A percentile compares a stretch with the other conserved stretches of the same genome.
Evolutionary conservation across 2,329 filamentous ascomycete genomes (phyloP).

Genomic region (Sclerotinia nivalis): DNA sequence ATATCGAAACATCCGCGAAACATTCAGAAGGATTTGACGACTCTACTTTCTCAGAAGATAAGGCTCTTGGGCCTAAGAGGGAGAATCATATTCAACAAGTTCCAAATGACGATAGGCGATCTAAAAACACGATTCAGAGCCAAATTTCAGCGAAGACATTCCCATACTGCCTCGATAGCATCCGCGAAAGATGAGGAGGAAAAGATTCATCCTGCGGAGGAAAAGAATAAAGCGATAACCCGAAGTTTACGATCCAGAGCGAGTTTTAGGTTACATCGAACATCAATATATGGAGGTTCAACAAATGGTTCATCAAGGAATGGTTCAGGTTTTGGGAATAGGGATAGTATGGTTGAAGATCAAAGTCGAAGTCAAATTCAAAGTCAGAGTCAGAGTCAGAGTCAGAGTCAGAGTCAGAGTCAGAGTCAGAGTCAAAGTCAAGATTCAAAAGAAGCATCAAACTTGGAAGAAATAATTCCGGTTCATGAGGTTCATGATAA

Average conservation of each 20-base stretch:
- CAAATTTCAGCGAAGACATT: constrained; percentile 24
- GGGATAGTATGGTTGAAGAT: constrained; percentile 1
- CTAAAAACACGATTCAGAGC: constrained; percentile 23
- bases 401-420: neutral
- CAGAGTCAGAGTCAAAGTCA: neutral
- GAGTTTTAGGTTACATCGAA: constrained; percentile 15
- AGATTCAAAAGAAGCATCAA: constrained; percentile 4
- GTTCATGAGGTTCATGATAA: neutral
- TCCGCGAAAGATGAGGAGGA: constrained; percentile 12
- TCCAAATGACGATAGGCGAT: constrained; percentile 23
- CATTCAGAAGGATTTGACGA: neutral
- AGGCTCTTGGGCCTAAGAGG: constrained; percentile 3
- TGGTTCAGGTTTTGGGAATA: neutral
- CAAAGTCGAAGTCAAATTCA: neutral
- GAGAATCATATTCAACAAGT: neutral
- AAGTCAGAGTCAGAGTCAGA: neutral
- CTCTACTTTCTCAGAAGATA: neutral
- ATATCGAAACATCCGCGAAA: neutral
- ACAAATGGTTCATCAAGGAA: constrained; percentile 17
- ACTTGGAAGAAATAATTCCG: neutral
- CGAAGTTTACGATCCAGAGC: constrained; percentile 12
- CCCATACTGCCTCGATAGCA: constrained; percentile 4
- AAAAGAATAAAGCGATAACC: constrained; percentile 7
- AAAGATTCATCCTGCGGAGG: neutral
- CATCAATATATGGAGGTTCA: constrained; percentile 13